Evolutionary conservation across 306 rosid species (phyloP).

Genomic region (Malus sylvestris): DNA sequence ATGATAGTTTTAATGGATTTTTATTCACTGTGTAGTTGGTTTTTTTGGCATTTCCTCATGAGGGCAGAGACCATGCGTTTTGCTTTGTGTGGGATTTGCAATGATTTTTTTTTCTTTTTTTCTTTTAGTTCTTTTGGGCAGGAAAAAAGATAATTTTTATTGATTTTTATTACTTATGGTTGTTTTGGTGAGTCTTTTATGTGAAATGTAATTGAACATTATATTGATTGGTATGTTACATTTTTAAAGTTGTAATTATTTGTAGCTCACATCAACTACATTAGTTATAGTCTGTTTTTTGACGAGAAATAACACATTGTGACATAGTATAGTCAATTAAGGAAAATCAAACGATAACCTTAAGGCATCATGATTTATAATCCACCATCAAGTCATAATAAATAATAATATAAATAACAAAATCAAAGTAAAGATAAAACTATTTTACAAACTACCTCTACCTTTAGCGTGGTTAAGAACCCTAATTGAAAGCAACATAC

Average conservation of each 20-base stretch:
- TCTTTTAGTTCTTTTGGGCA: background rate
- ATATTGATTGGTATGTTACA: background rate
- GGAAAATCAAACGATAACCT: no score
- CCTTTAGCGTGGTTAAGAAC: no score
- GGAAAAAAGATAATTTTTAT: background rate
- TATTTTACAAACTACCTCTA: no score
- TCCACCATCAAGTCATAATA: no score
- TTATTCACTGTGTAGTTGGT: background rate
- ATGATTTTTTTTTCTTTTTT: background rate
- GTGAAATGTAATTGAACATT: slow-evolving; percentile 2
- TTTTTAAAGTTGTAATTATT: background rate
- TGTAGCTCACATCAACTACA: background rate
- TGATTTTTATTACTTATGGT: background rate
- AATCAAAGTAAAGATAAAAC: no score
- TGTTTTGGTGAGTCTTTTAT: background rate
- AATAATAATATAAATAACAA: no score
- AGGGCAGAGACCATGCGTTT: slow-evolving; percentile 7
- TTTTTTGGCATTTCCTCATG: background rate
- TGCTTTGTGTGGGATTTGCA: slow-evolving; percentile 8
- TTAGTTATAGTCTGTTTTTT: no score
- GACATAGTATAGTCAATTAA: background rate
- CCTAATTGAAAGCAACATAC: no score
- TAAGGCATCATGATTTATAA: no score
- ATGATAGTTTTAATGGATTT: background rate
- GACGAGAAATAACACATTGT: background rate